Conservation (phyloP, 2,329 filamentous ascomycete species). For the Alternaria rosae region DNA sequence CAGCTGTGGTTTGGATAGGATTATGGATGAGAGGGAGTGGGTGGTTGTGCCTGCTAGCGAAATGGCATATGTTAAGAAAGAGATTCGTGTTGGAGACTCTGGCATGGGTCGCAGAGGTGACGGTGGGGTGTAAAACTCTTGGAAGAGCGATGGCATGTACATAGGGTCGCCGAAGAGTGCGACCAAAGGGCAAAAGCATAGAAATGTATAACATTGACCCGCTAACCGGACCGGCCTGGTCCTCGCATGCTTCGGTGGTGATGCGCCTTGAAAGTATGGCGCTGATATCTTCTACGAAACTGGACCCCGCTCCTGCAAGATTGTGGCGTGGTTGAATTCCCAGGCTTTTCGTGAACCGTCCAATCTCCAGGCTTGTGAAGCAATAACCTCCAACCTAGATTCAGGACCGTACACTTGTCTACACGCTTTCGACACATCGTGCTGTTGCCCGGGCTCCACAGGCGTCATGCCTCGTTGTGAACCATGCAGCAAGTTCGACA, state of each 20-base stretch:
- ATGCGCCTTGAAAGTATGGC: background rate
- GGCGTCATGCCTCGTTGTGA: background rate
- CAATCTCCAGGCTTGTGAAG: too few relatives aligned
- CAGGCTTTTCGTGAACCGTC: too few relatives aligned
- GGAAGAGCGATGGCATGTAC: background rate
- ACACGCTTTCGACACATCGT: background rate
- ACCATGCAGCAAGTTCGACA: background rate
- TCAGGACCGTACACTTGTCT: background rate
- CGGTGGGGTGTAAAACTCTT: background rate
- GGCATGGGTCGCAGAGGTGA: constrained; percentile 6
- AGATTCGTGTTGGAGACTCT: background rate
- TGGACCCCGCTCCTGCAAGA: background rate
- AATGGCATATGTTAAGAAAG: constrained; percentile 15
- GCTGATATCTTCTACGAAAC: background rate
- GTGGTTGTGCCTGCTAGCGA: constrained; percentile 14
- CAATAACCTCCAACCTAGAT: background rate
- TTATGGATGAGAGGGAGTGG: constrained; percentile 25
- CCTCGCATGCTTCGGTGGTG: background rate
- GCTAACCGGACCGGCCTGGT: background rate
- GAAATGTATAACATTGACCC: background rate
- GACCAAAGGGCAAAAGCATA: background rate
- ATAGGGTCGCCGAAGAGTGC: background rate
- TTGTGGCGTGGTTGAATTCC: background rate
- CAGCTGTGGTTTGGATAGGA: constrained; percentile 35
- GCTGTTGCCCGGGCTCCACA: background rate